phyloP scores from a whole-genome alignment of 75 land plant species.

The Isoetes taiwanensis region DNA sequence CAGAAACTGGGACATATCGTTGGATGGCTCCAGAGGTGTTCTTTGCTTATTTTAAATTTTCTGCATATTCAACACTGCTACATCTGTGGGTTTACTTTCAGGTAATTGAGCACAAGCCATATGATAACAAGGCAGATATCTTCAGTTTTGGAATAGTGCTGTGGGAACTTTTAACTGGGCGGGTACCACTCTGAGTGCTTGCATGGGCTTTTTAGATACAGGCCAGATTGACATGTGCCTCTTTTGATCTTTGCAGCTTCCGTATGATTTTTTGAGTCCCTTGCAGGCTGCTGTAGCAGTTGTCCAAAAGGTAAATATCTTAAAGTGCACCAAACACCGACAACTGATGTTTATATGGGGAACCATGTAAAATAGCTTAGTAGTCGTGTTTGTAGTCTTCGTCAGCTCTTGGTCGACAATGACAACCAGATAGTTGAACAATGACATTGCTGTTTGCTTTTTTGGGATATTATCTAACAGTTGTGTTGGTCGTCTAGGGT shows the following conservation, averaged over 20 bases:
- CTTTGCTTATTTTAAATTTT: not conserved
- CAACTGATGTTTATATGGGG: no score
- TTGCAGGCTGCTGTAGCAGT: slow-evolving; percentile 99
- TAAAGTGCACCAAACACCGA: no score
- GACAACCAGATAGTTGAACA: no score
- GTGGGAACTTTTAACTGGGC: slow-evolving; percentile 92
- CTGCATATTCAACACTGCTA: not conserved
- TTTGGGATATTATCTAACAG: no score
- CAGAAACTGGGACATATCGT: slow-evolving; percentile 94
- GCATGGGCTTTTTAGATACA: not conserved
- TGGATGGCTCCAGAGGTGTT: slow-evolving; percentile 99
- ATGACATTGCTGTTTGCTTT: no score
- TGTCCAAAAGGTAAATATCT: slow-evolving; percentile 99
- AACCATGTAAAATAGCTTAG: no score
- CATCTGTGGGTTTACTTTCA: slow-evolving; percentile 12
- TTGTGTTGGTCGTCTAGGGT: no score
- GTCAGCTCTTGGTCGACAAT: no score
- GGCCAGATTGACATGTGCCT: not conserved
- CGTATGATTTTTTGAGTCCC: slow-evolving; percentile 87
- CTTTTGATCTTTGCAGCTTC: slow-evolving; percentile 42
- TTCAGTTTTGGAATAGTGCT: slow-evolving; percentile 88
- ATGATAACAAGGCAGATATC: slow-evolving; percentile 91
- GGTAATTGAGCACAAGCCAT: slow-evolving; percentile 97
- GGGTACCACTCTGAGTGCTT: slow-evolving; percentile 33
- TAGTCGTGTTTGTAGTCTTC: no score